Base-by-base conservation (phyloP, 768 basidiomycete genomes). In the Suillus bovinus region DNA sequence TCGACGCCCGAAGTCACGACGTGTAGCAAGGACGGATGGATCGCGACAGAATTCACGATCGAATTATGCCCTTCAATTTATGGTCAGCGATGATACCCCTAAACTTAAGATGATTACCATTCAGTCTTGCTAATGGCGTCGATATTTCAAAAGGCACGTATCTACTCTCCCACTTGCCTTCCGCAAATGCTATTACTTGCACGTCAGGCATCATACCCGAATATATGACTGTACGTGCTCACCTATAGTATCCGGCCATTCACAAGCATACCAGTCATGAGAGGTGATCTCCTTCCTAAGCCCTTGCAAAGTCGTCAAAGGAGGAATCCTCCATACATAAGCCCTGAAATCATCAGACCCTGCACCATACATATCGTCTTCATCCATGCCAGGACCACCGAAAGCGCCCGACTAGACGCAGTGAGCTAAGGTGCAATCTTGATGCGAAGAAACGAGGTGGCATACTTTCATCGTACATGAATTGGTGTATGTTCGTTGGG, bases 261-360 rank as follows among this genome's bases (percentile, higher is more conserved):
- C 74, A 41, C 63, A 66, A 17, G 69, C 70, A 17, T 68, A 65
- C 87, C 89, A 87, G 58, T 83, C 78, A 17, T 75, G 72, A 20
- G 74, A 63, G 34, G 74, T 72, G 50, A 90, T 71, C 52, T 81
- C 78, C 56, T 73, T 71, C 47, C 90, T 79, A 63, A 74, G 73
- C 29, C 80, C 79, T 1, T 69, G 62, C 50, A 91, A 78, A 17
- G 76, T 74, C 11, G 67, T 61, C 4, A 81, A 64, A 14, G 81
- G 68, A 4, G 93, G 92, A 39, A 94, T 77, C 66, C 82, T 84
- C 93, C 93, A 94, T 27, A 92, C 71, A 66, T 94, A 94, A 22
- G 81, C 84, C 41, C 86, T 80, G 70, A 93, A 94, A 72, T 94
- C 90, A 70, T 94, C 93, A 13, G 90, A 93, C 17, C 93, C 93